Base-by-base conservation (phyloP, 73 alveolate species). In the Paraurostyla sp. region DNA sequence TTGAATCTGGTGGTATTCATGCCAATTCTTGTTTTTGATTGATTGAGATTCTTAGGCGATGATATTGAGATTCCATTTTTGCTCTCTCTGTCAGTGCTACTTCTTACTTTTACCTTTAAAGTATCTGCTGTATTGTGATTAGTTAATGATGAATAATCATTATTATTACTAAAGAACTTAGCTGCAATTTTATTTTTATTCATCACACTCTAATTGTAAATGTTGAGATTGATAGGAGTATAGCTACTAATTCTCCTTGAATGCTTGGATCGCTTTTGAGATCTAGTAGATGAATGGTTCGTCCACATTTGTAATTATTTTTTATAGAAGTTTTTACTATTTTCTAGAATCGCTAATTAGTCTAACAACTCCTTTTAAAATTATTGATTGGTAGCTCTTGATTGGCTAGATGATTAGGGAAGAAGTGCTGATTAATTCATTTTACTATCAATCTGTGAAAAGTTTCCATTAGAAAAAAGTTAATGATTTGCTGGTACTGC, bases 401-500 rank as follows among this genome's bases (percentile, higher is more conserved):
- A 13, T 29, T 7, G 22, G 78, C 32, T 9, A 27, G 13, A 18
- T 6, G 9, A 29, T 32, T 60, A 23, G 45, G 78, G 78, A 3
- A 60, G 50, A 60, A 60, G 22, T 60, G 78, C 78, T 30, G 78
- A 60, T 60, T 60, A 60, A 27, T 60, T 60, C 6, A 60, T 13
- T 27, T 60, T 60, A 9, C 35, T 9, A 4, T 60, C 51, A 3
- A 30, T 32, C 16, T 60, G 13, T 30, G 22, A 23, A 25, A 30
- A 60, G 9, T 60, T 20, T 32, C 22, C 22, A 60, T 60, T 60
- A 3, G 78, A 60, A 60, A 60, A 60, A 29, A 60, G 25, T 33
- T 60, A 27, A 60, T 60, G 78, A 30, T 33, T 60, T 60, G 78
- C 78, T 9, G 78, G 78, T 16, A 60, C 50, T 60, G 78, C 78